Conservation (phyloP, 2,329 filamentous ascomycete genomes). For the Fusarium pseudoanthophilum region DNA sequence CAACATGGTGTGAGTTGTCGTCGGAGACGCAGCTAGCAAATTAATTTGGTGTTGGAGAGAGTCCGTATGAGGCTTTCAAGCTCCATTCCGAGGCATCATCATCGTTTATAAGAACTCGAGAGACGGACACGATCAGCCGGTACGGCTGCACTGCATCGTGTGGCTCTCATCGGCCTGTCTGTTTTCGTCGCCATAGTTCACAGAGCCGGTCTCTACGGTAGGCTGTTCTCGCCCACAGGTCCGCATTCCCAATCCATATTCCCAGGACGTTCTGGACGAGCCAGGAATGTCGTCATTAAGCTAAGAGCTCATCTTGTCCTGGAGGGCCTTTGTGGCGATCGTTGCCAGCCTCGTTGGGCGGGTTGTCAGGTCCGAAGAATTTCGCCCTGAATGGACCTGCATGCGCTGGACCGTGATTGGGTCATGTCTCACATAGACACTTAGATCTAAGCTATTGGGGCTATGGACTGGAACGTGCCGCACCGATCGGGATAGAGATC, state of each 20-base stretch:
- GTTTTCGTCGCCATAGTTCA: constrained; percentile 30
- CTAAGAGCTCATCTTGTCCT: constrained; percentile 5
- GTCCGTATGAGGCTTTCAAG: background rate
- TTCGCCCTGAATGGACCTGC: constrained; percentile 26
- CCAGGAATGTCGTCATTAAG: constrained; percentile 31
- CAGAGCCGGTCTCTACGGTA: background rate
- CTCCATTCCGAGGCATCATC: background rate
- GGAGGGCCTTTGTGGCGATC: background rate
- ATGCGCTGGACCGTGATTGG: constrained; percentile 24
- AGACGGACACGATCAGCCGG: background rate
- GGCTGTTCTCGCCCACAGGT: constrained; percentile 27
- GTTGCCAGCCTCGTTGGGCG: constrained; percentile 1
- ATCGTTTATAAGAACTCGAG: constrained; percentile 26
- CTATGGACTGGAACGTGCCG: constrained; percentile 35
- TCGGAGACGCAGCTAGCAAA: constrained; percentile 19
- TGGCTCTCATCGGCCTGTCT: constrained; percentile 24
- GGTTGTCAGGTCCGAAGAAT: constrained; percentile 29
- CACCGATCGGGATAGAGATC: constrained; percentile 28
- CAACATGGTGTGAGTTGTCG: constrained; percentile 36
- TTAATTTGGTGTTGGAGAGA: constrained; percentile 15
- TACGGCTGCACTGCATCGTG: background rate
- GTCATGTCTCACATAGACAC: background rate
- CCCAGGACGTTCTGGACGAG: constrained; percentile 10
- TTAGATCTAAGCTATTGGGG: constrained; percentile 6
- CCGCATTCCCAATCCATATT: constrained; percentile 29